These are phyloP conservation scores for Ganoderma resinaceum DNA, from an alignment of 1,284 basidiomycete species.

Conservation along the genomic window DNA sequence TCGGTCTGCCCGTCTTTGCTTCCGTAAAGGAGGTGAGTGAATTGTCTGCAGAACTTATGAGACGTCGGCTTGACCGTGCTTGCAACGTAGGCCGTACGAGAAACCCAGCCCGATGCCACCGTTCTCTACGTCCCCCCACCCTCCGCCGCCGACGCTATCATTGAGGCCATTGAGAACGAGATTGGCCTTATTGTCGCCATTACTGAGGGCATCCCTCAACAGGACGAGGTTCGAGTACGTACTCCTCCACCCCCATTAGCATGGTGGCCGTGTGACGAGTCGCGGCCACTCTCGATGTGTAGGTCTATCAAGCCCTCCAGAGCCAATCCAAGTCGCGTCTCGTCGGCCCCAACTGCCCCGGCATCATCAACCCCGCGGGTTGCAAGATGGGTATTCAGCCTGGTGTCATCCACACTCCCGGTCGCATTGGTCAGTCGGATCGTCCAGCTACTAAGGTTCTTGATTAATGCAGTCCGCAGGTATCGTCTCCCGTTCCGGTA, in stretches of 20 bases:
- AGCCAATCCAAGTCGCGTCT: constrained; percentile 95
- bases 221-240: constrained; percentile 89
- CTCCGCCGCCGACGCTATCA: constrained; percentile 91
- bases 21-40: constrained; percentile 86
- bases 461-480: constrained; percentile 51
- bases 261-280: constrained; percentile 9
- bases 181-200: constrained; percentile 97
- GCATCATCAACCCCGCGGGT: constrained; percentile 95
- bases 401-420: constrained; percentile 95
- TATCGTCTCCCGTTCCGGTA: constrained; percentile 97
- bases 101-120: constrained; percentile 88
- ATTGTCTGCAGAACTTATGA: constrained; percentile 1
- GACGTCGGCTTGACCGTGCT: neutral
- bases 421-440: constrained; percentile 79
- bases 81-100: constrained; percentile 74
- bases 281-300: constrained; percentile 5
- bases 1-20: constrained; percentile 96
- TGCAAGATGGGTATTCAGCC: constrained; percentile 99
- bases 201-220: constrained; percentile 97
- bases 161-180: constrained; percentile 98
- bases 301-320: constrained; percentile 94
- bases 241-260: neutral
- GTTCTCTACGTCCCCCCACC: constrained; percentile 97
- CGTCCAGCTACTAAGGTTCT: neutral
- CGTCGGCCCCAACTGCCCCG: constrained; percentile 97